Conservation (phyloP, 441 rosid species). For the Brassica balearica region DNA sequence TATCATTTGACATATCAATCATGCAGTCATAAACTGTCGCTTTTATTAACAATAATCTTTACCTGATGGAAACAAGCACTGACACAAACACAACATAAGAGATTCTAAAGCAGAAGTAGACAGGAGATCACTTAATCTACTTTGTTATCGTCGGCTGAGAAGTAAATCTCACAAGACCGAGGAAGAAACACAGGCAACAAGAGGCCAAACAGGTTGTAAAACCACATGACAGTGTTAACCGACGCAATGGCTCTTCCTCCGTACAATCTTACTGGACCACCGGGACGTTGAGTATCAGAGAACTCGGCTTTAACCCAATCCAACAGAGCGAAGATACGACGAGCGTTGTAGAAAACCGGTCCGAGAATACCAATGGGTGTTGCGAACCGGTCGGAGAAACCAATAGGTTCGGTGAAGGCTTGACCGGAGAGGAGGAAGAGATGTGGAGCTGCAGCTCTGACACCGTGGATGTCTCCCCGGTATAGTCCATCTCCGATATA, state of each 20-base stretch:
- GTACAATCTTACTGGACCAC: constrained; percentile 53
- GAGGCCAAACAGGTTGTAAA: constrained; percentile 81
- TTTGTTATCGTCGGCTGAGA: constrained; percentile 48
- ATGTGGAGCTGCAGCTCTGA: constrained; percentile 77
- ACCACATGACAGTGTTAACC: constrained; percentile 75
- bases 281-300: constrained; percentile 37
- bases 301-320: constrained; percentile 74
- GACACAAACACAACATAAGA: background rate
- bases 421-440: constrained; percentile 74
- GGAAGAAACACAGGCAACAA: constrained; percentile 87
- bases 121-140: constrained; percentile 13
- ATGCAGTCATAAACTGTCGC: background rate
- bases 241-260: constrained; percentile 71
- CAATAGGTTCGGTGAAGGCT: constrained; percentile 81
- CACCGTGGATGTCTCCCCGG: constrained; percentile 71
- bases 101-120: background rate
- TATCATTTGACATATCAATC: background rate
- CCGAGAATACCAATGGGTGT: constrained; percentile 72
- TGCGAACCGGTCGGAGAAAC: constrained; percentile 61
- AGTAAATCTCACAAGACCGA: constrained; percentile 70
- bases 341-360: constrained; percentile 76
- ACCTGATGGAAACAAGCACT: constrained; percentile 1
- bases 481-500: constrained; percentile 71
- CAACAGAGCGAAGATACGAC: constrained; percentile 61
- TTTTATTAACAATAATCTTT: background rate